phyloP scores from a whole-genome alignment of 768 basidiomycete species.

The Xanthoconium purpureum region DNA sequence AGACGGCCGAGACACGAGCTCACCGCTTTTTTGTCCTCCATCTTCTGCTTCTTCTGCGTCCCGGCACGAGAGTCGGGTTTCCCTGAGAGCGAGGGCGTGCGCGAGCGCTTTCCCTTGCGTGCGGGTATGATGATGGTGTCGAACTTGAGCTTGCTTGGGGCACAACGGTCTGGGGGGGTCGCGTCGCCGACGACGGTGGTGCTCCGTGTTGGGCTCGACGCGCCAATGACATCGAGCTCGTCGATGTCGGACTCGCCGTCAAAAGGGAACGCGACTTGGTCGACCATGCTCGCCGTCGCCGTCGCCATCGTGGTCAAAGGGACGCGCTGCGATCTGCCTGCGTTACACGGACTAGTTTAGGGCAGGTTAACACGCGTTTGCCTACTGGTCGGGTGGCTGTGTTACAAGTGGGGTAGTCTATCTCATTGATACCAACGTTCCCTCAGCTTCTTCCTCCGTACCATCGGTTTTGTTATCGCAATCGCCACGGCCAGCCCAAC shows the following conservation, averaged over 20 bases:
- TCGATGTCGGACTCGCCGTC: constrained; percentile 19
- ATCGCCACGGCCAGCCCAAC: constrained; percentile 71
- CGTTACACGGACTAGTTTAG: constrained; percentile 7
- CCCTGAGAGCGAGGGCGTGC: constrained; percentile 6
- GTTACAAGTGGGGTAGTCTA: neutral
- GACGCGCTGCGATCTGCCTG: neutral
- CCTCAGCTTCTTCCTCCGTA: constrained; percentile 59
- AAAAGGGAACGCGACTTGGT: constrained; percentile 10
- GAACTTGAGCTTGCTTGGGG: neutral
- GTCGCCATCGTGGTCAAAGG: neutral
- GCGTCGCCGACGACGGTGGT: constrained; percentile 29
- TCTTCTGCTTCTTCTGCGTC: constrained; percentile 30
- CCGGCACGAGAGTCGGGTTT: neutral
- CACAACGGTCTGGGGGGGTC: constrained; percentile 17
- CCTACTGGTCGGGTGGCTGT: constrained; percentile 7
- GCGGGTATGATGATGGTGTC: constrained; percentile 13
- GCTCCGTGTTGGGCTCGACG: constrained; percentile 25
- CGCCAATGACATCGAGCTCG: constrained; percentile 29
- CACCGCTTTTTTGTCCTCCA: constrained; percentile 42
- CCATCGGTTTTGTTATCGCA: constrained; percentile 78
- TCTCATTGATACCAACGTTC: constrained; percentile 62
- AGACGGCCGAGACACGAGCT: neutral
- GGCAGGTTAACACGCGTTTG: constrained; percentile 27
- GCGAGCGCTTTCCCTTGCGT: constrained; percentile 18
- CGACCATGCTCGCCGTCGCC: neutral